These are phyloP conservation scores for Ilex asprella DNA, from an alignment of 257 asterid species.

Conservation along the genomic window DNA sequence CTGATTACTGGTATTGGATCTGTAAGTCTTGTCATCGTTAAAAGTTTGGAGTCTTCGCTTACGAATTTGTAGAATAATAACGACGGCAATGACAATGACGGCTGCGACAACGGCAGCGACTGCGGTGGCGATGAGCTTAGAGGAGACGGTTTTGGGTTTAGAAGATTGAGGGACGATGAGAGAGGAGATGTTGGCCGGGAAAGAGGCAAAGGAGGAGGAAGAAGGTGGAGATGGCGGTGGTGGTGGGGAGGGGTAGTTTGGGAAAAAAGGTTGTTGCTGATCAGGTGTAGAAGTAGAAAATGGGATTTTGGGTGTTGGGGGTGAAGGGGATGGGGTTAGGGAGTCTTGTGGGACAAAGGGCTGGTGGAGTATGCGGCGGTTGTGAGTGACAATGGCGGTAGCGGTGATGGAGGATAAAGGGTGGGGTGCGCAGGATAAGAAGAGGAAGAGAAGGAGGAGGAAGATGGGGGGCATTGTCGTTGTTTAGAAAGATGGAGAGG, in stretches of 20 bases:
- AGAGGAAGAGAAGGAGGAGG: conserved; percentile 15
- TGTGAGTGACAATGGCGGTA: conserved; percentile 14
- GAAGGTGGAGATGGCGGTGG: conserved; percentile 54
- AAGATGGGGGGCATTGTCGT: conserved; percentile 17
- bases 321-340: conserved; percentile 28
- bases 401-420: conserved; percentile 2
- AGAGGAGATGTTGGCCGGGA: conserved; percentile 63
- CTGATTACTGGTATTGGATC: conserved; percentile 47
- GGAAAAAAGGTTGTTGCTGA: conserved; percentile 38
- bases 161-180: conserved; percentile 40
- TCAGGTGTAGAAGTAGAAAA: conserved; percentile 29
- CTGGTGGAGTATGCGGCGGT: conserved; percentile 75
- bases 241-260: conserved; percentile 46
- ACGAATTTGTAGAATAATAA: conserved; percentile 52
- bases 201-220: conserved; percentile 50
- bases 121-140: conserved; percentile 57
- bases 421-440: background rate
- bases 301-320: conserved; percentile 36
- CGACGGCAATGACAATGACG: conserved; percentile 39
- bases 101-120: conserved; percentile 60
- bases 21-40: conserved; percentile 36
- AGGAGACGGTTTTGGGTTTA: conserved; percentile 36
- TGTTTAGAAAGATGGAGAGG: conserved; percentile 1
- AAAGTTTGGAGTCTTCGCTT: conserved; percentile 21
- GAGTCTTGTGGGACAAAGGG: conserved; percentile 48